Base-by-base conservation (phyloP, 441 rosid species). In the Eruca vesicaria region DNA sequence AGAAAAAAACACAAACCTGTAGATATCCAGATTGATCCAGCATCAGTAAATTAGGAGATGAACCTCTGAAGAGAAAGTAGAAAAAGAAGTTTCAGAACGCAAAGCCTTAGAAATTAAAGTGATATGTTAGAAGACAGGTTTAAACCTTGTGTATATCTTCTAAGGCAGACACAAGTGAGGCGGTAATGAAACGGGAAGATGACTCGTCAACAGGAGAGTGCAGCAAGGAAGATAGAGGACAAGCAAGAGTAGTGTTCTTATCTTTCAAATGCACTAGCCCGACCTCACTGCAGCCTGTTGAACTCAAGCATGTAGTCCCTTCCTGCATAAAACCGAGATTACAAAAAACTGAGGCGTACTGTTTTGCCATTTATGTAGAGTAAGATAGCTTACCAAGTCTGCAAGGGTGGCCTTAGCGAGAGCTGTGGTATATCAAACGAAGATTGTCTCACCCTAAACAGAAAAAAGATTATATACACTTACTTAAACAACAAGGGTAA, bases 281-380 rank as follows among this genome's bases (percentile, higher is more conserved):
- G 76, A 90, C 87, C 84, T 96, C 97, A 78, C 97, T 82, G 86
- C 91, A 96, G 79, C 91, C 99, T 8, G 97, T 88, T 48, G 92
- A 84, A 85, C 90, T 87, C 76, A 93, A 83, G 74, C 89, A 83
- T 68, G 80, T 86, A 78, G 80, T 85, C 99, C 99, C 91, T 83
- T 89, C 99, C 97, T 96, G 62, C 0, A 58, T 62, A 55, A 43
- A 50, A 36, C 38, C 45, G 59, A 23, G 73, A 78, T 23, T 58
- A 31, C 60, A 19, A 1, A 77, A 69, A 69, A 61, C 43, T 35
- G 18, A 63, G 70, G 32, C 14, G n/a, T 14, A 12, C 55, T 15
- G 48, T 21, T 55, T 59, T 74, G 45, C 15, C 16, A 53, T 62
- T 48, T 35, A 53, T 50, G 36, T 6, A 66, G 70, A 82, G 73